Percentiles rank a stretch among this genome's conserved stretches.
Evolutionary conservation across 2,329 filamentous ascomycete species (phyloP).

Genomic region (Alternaria novae-zelandiae): DNA sequence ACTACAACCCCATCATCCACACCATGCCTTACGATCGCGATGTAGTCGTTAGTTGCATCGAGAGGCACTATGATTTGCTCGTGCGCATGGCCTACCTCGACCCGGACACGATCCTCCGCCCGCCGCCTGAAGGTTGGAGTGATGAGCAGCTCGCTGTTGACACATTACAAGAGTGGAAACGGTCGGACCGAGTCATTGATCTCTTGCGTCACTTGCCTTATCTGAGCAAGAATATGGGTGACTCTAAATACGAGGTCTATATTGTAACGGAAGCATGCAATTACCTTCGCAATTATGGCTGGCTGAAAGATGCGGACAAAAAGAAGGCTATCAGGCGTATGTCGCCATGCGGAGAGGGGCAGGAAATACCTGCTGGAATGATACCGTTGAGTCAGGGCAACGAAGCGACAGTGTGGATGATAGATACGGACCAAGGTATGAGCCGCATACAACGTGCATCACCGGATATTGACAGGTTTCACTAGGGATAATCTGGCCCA

Average conservation of each 20-base stretch:
- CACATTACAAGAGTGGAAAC: slow-evolving; percentile 5
- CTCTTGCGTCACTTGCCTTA: slow-evolving; percentile 15
- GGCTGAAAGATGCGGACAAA: neutral
- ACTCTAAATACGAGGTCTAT: slow-evolving; percentile 5
- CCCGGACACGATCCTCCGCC: slow-evolving; percentile 1
- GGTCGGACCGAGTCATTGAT: slow-evolving; percentile 14
- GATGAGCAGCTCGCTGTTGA: slow-evolving; percentile 13
- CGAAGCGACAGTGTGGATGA: slow-evolving; percentile 6
- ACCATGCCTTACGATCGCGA: slow-evolving; percentile 8
- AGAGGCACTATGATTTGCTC: slow-evolving; percentile 9
- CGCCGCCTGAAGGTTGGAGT: slow-evolving; percentile 12
- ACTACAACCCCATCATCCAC: neutral
- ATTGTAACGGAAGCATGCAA: slow-evolving; percentile 2
- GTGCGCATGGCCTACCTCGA: slow-evolving; percentile 10
- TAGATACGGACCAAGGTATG: slow-evolving; percentile 8
- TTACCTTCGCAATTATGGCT: slow-evolving; percentile 9
- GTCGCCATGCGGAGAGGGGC: neutral
- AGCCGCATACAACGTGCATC: neutral
- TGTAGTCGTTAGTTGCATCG: slow-evolving; percentile 9
- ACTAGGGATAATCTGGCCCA: neutral
- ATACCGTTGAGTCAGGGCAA: slow-evolving; percentile 5
- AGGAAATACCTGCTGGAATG: slow-evolving; percentile 4
- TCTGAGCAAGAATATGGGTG: neutral
- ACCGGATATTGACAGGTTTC: neutral
- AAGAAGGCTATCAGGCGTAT: neutral